phyloP scores from a whole-genome alignment of 2,329 filamentous ascomycete species.

The Chaetomium globosum region DNA sequence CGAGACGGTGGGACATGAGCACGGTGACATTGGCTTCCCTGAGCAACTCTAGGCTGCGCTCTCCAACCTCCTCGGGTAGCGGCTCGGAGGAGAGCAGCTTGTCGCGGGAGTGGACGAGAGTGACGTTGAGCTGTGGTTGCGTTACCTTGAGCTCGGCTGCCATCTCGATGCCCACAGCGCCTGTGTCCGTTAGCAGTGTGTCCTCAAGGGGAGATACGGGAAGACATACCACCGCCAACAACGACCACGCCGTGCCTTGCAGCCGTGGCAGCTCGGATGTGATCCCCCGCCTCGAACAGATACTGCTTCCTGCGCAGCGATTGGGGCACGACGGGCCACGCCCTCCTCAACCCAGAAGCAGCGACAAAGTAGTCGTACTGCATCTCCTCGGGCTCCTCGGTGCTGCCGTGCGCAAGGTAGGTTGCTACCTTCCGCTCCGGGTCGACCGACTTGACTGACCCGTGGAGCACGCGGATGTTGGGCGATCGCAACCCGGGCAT shows the following conservation, averaged over 20 bases:
- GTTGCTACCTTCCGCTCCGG: conserved; percentile 60
- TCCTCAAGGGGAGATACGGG: background rate
- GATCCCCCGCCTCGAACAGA: conserved; percentile 61
- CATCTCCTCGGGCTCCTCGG: conserved; percentile 44
- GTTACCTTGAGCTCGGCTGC: conserved; percentile 74
- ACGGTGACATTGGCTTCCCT: conserved; percentile 66
- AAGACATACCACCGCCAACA: conserved; percentile 61
- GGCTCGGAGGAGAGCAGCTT: conserved; percentile 73
- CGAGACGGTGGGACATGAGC: conserved; percentile 63
- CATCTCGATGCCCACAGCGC: conserved; percentile 81
- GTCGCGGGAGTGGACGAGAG: conserved; percentile 71
- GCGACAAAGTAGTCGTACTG: conserved; percentile 76
- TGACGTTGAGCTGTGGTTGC: conserved; percentile 67
- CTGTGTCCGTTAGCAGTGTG: conserved; percentile 39
- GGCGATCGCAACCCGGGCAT: conserved; percentile 66
- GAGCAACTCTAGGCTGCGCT: conserved; percentile 60
- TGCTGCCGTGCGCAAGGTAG: conserved; percentile 53
- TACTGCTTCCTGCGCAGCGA: conserved; percentile 64
- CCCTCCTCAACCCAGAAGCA: conserved; percentile 68
- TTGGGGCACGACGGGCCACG: conserved; percentile 73
- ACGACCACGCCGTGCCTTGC: conserved; percentile 65
- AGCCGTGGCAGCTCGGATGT: conserved; percentile 58
- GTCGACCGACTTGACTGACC: conserved; percentile 64
- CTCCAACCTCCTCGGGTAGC: conserved; percentile 70
- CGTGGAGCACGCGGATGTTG: conserved; percentile 66